Conservation (phyloP, 2,329 filamentous ascomycete species). For the Fusarium oxysporum region DNA sequence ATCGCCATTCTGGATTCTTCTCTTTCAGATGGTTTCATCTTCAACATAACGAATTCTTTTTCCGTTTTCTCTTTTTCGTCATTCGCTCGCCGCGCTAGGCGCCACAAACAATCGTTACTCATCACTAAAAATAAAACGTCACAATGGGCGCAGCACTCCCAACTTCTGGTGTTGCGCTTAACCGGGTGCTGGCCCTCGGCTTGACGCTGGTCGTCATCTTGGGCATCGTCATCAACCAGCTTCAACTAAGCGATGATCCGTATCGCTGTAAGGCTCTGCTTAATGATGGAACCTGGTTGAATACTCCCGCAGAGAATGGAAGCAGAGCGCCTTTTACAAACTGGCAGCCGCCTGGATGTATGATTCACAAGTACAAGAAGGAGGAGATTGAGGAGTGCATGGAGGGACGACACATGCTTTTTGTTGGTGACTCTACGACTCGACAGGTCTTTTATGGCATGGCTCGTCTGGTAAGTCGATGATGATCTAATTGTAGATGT, state of each 20-base stretch:
- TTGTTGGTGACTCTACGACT: constrained; percentile 69
- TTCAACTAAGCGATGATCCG: constrained; percentile 53
- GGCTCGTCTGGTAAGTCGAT: constrained; percentile 43
- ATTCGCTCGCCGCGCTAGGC: constrained; percentile 18
- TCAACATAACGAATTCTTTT: not conserved
- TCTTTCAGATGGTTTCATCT: constrained; percentile 6
- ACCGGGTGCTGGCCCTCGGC: constrained; percentile 29
- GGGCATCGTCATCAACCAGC: constrained; percentile 31
- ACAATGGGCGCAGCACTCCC: constrained; percentile 24
- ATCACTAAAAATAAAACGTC: not conserved
- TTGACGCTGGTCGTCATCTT: constrained; percentile 42
- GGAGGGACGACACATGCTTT: constrained; percentile 61
- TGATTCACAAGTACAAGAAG: constrained; percentile 65
- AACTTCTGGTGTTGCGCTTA: constrained; percentile 27
- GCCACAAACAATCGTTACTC: constrained; percentile 14
- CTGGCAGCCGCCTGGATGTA: constrained; percentile 71
- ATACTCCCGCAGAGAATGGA: constrained; percentile 47
- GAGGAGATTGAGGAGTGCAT: constrained; percentile 65
- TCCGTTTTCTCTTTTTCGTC: not conserved
- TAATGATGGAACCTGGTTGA: constrained; percentile 62
- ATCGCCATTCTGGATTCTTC: not conserved
- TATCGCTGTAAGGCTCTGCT: constrained; percentile 65
- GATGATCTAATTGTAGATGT: not conserved
- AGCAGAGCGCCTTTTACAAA: constrained; percentile 53
- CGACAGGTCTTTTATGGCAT: constrained; percentile 70